Evolutionary conservation across 2,329 filamentous ascomycete genomes (phyloP), one percentile per base, ranked within the genome.

Genomic region (Verticillium alfalfae): DNA sequence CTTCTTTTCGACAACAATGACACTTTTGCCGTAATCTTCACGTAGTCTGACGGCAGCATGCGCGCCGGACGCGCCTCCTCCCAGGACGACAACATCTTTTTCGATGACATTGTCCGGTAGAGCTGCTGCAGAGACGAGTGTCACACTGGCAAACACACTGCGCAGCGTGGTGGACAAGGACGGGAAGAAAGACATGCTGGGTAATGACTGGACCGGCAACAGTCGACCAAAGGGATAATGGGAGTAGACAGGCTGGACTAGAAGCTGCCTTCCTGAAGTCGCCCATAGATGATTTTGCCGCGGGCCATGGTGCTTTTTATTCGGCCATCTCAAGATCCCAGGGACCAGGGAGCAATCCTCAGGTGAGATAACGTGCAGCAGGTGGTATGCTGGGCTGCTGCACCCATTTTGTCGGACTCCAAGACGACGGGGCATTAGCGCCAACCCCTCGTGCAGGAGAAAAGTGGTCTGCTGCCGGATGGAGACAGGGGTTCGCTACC

Each of bases 1-100:
- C 54, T 71, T 63, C 65, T 73, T 72, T 67, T 77, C 74, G n/a
- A 77, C 67, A n/a, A 77, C 38, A 12, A 72, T 66, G 16, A 77
- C 66, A 41, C 66, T 71, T 60, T 72, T 70, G 34, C 68, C 68
- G 34, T 66, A 71, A 60, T 77, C 74, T 58, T 75, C 73, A 26
- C 72, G 71, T 10, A 77, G 66, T 5, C 72, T 66, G 31, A 77
- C 68, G 4, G 75, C 74, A 5, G 75, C 74, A 54, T 77, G 71
- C 2, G 71, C 64, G 22, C 75, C 75, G n/a, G 73, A 69, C 12
- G 74, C 73, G 37, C 74, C 75, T 13, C 73, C 75, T 8, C 75
- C 75, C 7, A 77, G 65, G 57, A 77, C 67, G 12, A 70, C 73
- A 1, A 77, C 71, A 61, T 77, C 74, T 62, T 65, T 69, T 15